phyloP scores from a whole-genome alignment of 306 rosid genomes.

The Lathyrus sativus region DNA sequence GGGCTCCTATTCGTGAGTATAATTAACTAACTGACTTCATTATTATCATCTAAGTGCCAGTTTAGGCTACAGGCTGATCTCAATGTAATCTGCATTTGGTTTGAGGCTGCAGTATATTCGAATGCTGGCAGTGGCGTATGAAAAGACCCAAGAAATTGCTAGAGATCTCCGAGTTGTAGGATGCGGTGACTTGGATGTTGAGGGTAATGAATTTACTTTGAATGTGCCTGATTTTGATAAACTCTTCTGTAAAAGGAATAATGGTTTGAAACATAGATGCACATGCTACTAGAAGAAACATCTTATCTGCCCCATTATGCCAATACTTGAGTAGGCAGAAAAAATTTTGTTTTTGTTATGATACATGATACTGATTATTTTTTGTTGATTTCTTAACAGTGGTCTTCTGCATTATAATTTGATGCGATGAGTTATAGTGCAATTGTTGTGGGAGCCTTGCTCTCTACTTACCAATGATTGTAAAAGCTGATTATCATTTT shows the following conservation, averaged over 20 bases:
- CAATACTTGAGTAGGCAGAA: conserved; percentile 9
- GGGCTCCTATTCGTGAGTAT: conserved; percentile 90
- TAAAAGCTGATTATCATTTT: conserved; percentile 12
- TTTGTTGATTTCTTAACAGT: conserved; percentile 25
- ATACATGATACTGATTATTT: conserved; percentile 24
- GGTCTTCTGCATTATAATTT: conserved; percentile 25
- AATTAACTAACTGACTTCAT: conserved; percentile 31
- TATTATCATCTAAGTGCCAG: conserved; percentile 24
- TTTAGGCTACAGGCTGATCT: conserved; percentile 32
- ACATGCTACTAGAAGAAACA: conserved; percentile 24
- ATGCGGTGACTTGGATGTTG: conserved; percentile 99
- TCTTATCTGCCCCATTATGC: conserved; percentile 17
- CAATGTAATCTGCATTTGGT: conserved; percentile 42
- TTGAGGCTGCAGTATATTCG: conserved; percentile 86
- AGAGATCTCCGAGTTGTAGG: conserved; percentile 88
- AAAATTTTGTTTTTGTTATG: conserved; percentile 25
- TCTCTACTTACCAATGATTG: conserved; percentile 9
- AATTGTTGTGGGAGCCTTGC: conserved; percentile 27
- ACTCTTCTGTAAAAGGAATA: conserved; percentile 30
- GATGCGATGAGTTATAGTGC: conserved; percentile 22
- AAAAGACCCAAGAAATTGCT: conserved; percentile 94
- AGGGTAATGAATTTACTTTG: conserved; percentile 60
- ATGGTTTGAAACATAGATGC: conserved; percentile 25
- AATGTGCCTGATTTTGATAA: conserved; percentile 29
- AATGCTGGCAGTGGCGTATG: conserved; percentile 98